Percentiles rank a stretch among this genome's conserved stretches.
Conservation (phyloP, 768 basidiomycete genomes). For the Mycena galericulata region DNA sequence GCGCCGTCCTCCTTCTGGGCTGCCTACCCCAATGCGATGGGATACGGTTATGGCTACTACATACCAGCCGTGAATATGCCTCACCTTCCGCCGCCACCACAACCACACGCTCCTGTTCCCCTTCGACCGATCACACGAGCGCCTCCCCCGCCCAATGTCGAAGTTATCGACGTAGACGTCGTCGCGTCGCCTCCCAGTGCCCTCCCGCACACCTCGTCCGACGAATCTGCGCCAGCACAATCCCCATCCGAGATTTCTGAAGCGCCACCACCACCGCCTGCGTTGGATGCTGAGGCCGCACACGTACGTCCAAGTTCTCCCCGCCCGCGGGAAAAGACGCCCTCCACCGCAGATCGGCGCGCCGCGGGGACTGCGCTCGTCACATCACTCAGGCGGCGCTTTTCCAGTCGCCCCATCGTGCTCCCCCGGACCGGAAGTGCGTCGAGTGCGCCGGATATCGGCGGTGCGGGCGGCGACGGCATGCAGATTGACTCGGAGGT, state of each 20-base stretch:
- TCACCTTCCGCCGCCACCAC: neutral
- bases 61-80: neutral
- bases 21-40: neutral
- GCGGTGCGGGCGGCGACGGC: too few species aligned
- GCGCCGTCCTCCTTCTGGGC: neutral
- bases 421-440: neutral
- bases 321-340: neutral
- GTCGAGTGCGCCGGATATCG: neutral
- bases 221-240: neutral
- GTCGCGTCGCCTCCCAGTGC: neutral
- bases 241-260: neutral
- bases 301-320: neutral
- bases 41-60: conserved; percentile 11
- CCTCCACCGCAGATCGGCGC: neutral
- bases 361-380: neutral
- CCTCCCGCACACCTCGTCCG: neutral
- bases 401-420: neutral
- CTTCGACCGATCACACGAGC: neutral
- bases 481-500: neutral
- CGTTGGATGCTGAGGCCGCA: neutral
- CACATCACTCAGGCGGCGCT: neutral
- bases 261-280: neutral
- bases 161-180: conserved; percentile 16
- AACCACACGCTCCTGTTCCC: neutral
- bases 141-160: neutral